phyloP scores from a whole-genome alignment of 1,139 yeast species.

The Candida tropicalis region DNA sequence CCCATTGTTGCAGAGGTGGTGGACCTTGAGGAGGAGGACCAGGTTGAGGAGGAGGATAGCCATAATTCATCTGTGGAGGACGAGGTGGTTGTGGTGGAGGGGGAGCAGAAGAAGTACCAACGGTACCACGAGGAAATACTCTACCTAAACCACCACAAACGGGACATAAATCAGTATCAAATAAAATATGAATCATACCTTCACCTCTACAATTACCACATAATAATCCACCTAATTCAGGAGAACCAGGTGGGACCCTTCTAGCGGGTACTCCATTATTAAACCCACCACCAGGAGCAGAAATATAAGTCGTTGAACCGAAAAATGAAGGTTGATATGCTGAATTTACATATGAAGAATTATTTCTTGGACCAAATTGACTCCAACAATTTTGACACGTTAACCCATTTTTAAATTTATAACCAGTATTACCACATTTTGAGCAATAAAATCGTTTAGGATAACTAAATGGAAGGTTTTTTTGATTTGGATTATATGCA shows the following conservation, averaged over 20 bases:
- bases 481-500: constrained; percentile 44
- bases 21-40: neutral
- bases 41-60: constrained; percentile 9
- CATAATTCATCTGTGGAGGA: constrained; percentile 6
- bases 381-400: constrained; percentile 77
- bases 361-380: constrained; percentile 53
- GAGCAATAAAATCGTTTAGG: constrained; percentile 64
- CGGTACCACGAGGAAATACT: constrained; percentile 20
- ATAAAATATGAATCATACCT: constrained; percentile 55
- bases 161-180: constrained; percentile 57
- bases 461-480: constrained; percentile 46
- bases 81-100: constrained; percentile 14
- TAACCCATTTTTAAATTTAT: constrained; percentile 61
- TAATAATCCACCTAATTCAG: constrained; percentile 74
- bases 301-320: constrained; percentile 21
- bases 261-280: constrained; percentile 18
- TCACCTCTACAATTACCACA: constrained; percentile 81
- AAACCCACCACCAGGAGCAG: constrained; percentile 15
- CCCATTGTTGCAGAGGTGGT: constrained; percentile 1
- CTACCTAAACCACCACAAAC: constrained; percentile 74
- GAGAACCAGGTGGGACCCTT: constrained; percentile 78
- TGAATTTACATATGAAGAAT: constrained; percentile 9
- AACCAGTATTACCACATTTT: constrained; percentile 78
- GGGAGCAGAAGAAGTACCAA: constrained; percentile 8
- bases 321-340: constrained; percentile 16